Conservation (phyloP, 2,329 filamentous ascomycete species). For the Aureobasidium mangrovei region DNA sequence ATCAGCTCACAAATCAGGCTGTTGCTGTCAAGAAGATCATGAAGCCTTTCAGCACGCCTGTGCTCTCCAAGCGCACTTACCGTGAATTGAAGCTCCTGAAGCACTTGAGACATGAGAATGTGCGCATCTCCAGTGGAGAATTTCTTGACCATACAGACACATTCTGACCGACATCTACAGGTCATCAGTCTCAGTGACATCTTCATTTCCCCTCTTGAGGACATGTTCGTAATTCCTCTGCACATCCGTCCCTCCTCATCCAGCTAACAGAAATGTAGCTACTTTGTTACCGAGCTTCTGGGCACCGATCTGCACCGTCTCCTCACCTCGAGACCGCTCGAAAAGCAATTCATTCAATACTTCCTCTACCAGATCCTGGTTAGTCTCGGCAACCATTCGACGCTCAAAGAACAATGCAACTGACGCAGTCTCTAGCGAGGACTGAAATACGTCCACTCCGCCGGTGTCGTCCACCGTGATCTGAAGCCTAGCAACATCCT, state of each 20-base stretch:
- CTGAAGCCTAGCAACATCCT: conserved; percentile 98
- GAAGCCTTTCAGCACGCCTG: conserved; percentile 99
- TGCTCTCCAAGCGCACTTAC: conserved; percentile 95
- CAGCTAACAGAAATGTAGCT: conserved; percentile 45
- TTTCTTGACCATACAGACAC: neutral
- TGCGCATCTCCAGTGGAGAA: conserved; percentile 33
- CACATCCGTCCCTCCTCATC: neutral
- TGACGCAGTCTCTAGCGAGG: conserved; percentile 57
- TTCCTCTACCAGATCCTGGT: conserved; percentile 99
- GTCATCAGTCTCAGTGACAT: conserved; percentile 98
- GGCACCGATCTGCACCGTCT: conserved; percentile 94
- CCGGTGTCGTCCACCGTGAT: conserved; percentile 94
- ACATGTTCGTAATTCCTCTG: conserved; percentile 58
- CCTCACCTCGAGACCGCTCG: conserved; percentile 86
- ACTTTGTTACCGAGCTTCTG: conserved; percentile 95
- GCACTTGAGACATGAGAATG: conserved; percentile 94
- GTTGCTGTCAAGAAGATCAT: conserved; percentile 99
- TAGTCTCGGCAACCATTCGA: conserved; percentile 29
- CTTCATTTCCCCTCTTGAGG: conserved; percentile 97
- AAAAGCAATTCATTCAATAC: conserved; percentile 99
- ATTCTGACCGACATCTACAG: conserved; percentile 29
- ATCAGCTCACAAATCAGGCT: conserved; percentile 93
- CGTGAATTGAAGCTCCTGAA: conserved; percentile 95
- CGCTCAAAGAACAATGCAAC: neutral
- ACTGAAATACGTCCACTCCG: conserved; percentile 97